phyloP scores from a whole-genome alignment of 495 filamentous ascomycete species.

The Penicillium pancosmium region DNA sequence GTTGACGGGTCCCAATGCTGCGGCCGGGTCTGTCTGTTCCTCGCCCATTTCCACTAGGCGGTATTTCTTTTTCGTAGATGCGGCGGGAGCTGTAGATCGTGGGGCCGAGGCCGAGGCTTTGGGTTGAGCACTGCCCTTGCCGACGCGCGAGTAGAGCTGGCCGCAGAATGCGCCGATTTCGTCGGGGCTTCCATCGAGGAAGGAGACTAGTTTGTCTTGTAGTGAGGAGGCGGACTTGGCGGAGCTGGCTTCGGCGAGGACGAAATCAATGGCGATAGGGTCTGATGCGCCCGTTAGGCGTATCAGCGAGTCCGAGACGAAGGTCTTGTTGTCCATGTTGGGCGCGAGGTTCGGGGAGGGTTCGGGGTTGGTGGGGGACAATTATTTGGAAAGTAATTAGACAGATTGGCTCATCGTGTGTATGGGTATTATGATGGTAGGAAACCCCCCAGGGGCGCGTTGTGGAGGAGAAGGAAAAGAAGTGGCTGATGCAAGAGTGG shows the following conservation, averaged over 20 bases:
- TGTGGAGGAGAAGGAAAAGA: neutral
- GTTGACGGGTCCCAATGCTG: conserved; percentile 50
- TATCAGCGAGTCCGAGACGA: conserved; percentile 51
- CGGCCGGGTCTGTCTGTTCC: conserved; percentile 46
- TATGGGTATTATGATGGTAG: neutral
- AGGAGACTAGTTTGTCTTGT: conserved; percentile 55
- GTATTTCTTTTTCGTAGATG: conserved; percentile 66
- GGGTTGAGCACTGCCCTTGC: conserved; percentile 28
- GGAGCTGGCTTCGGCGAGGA: conserved; percentile 60
- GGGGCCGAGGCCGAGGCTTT: conserved; percentile 10
- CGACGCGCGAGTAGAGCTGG: conserved; percentile 54
- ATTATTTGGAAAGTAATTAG: neutral
- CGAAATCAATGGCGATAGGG: conserved; percentile 62
- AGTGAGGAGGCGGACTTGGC: conserved; percentile 55
- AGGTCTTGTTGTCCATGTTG: conserved; percentile 47
- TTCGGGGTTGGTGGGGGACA: neutral
- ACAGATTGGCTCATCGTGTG: neutral
- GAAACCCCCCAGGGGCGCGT: neutral
- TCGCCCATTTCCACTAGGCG: conserved; percentile 83
- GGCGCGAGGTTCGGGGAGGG: neutral
- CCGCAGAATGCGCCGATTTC: conserved; percentile 55
- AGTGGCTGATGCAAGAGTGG: neutral
- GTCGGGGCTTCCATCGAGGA: conserved; percentile 54
- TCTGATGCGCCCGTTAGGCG: conserved; percentile 62
- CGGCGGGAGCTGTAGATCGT: conserved; percentile 16